These are phyloP conservation scores for Pistacia integerrima DNA, from an alignment of 345 rosid genomes.

Conservation along the genomic window DNA sequence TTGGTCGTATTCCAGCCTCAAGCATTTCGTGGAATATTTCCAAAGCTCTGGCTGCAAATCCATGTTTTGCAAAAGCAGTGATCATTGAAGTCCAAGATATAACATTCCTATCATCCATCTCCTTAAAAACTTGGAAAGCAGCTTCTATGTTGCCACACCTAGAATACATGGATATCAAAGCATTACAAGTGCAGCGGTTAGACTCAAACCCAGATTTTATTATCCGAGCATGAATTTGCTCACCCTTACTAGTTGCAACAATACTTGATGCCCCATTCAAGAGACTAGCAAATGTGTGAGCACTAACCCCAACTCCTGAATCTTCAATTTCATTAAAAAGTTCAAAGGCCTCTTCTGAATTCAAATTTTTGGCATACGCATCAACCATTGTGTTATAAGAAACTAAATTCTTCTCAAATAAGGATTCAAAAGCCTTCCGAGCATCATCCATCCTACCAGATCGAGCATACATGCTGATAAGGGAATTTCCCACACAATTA, in stretches of 20 bases:
- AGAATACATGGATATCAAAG: conserved; percentile 78
- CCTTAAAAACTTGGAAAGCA: conserved; percentile 56
- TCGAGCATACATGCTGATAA: conserved; percentile 63
- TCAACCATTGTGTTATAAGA: conserved; percentile 58
- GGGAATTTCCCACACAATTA: conserved; percentile 65
- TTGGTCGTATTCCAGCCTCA: conserved; percentile 49
- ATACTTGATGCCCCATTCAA: conserved; percentile 64
- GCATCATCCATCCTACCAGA: conserved; percentile 68
- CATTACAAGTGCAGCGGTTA: conserved; percentile 47
- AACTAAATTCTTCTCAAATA: conserved; percentile 63
- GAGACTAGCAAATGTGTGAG: conserved; percentile 68
- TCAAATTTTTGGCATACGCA: conserved; percentile 51
- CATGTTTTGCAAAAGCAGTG: conserved; percentile 75
- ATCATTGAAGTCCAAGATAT: conserved; percentile 81
- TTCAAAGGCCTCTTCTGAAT: conserved; percentile 47
- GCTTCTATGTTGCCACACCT: conserved; percentile 64
- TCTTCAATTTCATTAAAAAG: conserved; percentile 45
- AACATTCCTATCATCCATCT: conserved; percentile 50
- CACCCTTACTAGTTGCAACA: conserved; percentile 65
- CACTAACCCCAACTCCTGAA: conserved; percentile 43
- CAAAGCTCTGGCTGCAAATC: conserved; percentile 57
- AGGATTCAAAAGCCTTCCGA: conserved; percentile 56
- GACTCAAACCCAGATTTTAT: conserved; percentile 51
- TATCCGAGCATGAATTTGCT: conserved; percentile 62
- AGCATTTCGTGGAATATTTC: conserved; percentile 61